These are phyloP conservation scores for Rhypophila decipiens DNA, from an alignment of 495 filamentous ascomycete species.

Conservation along the genomic window DNA sequence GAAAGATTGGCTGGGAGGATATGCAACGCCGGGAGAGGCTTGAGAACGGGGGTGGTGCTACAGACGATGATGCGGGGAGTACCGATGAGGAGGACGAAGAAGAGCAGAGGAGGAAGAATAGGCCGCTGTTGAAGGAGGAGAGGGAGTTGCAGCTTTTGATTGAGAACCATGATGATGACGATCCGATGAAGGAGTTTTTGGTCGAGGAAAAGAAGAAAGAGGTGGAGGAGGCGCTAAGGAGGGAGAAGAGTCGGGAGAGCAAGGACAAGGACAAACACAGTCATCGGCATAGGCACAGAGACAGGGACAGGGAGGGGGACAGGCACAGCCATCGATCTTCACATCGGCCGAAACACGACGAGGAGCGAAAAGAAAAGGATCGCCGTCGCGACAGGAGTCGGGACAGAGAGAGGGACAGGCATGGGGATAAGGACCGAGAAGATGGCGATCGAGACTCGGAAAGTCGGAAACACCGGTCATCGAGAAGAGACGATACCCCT, in stretches of 20 bases:
- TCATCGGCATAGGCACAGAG: constrained; percentile 27
- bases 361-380: constrained; percentile 7
- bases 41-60: constrained; percentile 30
- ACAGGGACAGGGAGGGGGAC: constrained; percentile 20
- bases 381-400: constrained; percentile 3
- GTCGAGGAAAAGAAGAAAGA: constrained; percentile 87
- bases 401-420: constrained; percentile 7
- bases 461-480: constrained; percentile 8
- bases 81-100: constrained; percentile 31
- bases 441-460: constrained; percentile 6
- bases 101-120: constrained; percentile 31
- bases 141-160: constrained; percentile 69
- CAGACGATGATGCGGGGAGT: constrained; percentile 27
- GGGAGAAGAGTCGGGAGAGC: constrained; percentile 35
- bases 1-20: constrained; percentile 39
- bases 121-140: constrained; percentile 54
- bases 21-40: constrained; percentile 34
- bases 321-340: constrained; percentile 22
- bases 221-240: constrained; percentile 61
- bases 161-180: constrained; percentile 81
- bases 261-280: constrained; percentile 35
- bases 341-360: constrained; percentile 18
- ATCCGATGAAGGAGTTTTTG: constrained; percentile 92
- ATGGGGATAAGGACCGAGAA: constrained; percentile 1
- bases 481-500: constrained; percentile 12